phyloP scores from a whole-genome alignment of 169 alveolate genomes.

The Sarcocystis neurona region DNA sequence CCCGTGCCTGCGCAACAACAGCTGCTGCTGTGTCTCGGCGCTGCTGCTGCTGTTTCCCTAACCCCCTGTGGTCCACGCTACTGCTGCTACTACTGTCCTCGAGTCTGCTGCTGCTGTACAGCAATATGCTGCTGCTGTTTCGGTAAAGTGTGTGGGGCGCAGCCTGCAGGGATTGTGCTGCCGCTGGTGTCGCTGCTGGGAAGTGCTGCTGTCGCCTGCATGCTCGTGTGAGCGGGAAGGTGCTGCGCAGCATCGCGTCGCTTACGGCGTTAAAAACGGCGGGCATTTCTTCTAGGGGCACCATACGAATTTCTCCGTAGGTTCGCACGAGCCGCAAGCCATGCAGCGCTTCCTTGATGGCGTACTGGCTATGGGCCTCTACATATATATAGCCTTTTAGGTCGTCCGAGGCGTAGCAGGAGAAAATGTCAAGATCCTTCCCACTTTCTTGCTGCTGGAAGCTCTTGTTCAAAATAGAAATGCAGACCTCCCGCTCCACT shows the following conservation, averaged over 20 bases:
- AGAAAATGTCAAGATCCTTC: constrained; percentile 10
- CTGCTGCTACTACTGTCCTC: no score
- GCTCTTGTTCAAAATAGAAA: constrained; percentile 43
- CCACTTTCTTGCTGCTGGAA: constrained; percentile 31
- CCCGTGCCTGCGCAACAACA: no score
- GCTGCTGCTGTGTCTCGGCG: neutral
- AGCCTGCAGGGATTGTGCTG: no score
- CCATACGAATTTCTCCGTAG: constrained; percentile 44
- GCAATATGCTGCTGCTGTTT: no score
- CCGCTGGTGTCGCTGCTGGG: no score
- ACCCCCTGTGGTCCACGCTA: no score
- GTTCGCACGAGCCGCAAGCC: constrained; percentile 35
- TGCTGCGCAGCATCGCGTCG: no score
- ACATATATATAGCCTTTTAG: constrained; percentile 50
- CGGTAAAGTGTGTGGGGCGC: no score
- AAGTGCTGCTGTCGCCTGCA: no score
- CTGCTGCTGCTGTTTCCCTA: no score
- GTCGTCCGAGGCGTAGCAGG: constrained; percentile 44
- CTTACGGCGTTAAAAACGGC: constrained; percentile 38
- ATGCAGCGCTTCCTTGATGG: constrained; percentile 49
- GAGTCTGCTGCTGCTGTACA: no score
- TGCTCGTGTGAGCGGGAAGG: no score
- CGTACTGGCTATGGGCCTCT: constrained; percentile 47
- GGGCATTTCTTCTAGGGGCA: constrained; percentile 54
- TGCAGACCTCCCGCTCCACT: constrained; percentile 35